Conservation (phyloP, 306 rosid species). For the Vigna hirtella region DNA sequence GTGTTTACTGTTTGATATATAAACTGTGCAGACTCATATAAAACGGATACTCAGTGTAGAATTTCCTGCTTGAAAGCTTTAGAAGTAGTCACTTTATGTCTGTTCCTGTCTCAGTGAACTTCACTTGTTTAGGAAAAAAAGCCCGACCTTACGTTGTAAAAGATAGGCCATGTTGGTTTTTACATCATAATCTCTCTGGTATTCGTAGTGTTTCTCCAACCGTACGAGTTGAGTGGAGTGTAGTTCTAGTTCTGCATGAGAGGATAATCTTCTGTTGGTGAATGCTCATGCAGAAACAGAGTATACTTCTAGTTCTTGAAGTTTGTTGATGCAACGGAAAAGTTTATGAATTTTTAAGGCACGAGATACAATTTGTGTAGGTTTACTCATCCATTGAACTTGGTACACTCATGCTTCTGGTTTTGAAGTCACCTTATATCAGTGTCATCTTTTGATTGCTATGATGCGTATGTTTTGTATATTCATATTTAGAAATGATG, state of each 20-base stretch:
- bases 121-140: background rate
- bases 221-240: background rate
- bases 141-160: background rate
- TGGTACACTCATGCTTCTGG: conserved; percentile 19
- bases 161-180: conserved; percentile 13
- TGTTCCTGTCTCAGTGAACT: background rate
- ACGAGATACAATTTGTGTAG: conserved; percentile 6
- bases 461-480: background rate
- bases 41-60: background rate
- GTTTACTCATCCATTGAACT: conserved; percentile 15
- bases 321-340: conserved; percentile 9
- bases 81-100: background rate
- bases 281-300: conserved; percentile 44
- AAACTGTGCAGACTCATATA: conserved; percentile 13
- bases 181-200: background rate
- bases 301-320: conserved; percentile 12
- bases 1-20: background rate
- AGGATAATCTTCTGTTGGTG: conserved; percentile 10
- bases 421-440: conserved; percentile 1
- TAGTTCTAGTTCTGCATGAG: conserved; percentile 9
- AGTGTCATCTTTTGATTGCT: background rate
- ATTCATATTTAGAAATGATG: too few relatives aligned
- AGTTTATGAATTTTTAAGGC: conserved; percentile 9
- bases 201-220: background rate
- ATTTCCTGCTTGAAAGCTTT: background rate